A percentile compares a stretch with the other conserved stretches of the same genome.
Conservation (phyloP, 345 rosid genomes). For the Salix arbutifolia region DNA sequence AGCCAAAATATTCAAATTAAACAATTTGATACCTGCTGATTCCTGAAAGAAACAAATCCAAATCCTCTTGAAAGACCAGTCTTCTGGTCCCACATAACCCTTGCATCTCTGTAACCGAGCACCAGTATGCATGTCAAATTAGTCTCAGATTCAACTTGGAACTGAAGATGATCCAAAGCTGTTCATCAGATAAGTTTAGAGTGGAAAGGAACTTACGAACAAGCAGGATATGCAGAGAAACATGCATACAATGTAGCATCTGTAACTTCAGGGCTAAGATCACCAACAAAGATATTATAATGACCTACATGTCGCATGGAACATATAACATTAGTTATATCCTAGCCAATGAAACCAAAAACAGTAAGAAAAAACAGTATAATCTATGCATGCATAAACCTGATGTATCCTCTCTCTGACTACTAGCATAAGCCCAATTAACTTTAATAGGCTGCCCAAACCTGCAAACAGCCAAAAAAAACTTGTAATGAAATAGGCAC, state of each 20-base stretch:
- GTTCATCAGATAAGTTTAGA: not conserved
- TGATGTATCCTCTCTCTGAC: constrained; percentile 36
- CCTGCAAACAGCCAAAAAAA: constrained; percentile 4
- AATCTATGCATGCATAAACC: constrained; percentile 6
- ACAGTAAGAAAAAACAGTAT: not conserved
- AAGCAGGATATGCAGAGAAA: constrained; percentile 28
- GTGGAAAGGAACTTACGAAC: constrained; percentile 20
- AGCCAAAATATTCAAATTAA: not conserved
- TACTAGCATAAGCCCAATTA: constrained; percentile 36
- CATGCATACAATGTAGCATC: constrained; percentile 32
- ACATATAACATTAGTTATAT: not conserved
- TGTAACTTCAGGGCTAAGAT: constrained; percentile 39
- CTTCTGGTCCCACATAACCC: constrained; percentile 99
- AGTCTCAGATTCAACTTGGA: not conserved
- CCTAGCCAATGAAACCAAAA: no score
- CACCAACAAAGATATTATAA: constrained; percentile 34
- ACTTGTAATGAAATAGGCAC: constrained; percentile 4
- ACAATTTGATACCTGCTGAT: constrained; percentile 55
- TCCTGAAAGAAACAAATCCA: constrained; percentile 93
- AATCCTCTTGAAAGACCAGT: constrained; percentile 98
- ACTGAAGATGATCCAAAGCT: not conserved
- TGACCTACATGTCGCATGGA: constrained; percentile 17
- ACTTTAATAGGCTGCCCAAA: constrained; percentile 36
- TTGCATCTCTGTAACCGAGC: constrained; percentile 19
- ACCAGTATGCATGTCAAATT: not conserved